phyloP scores from a whole-genome alignment of 2,329 filamentous ascomycete genomes.

The Neopestalotiopsis sp. region DNA sequence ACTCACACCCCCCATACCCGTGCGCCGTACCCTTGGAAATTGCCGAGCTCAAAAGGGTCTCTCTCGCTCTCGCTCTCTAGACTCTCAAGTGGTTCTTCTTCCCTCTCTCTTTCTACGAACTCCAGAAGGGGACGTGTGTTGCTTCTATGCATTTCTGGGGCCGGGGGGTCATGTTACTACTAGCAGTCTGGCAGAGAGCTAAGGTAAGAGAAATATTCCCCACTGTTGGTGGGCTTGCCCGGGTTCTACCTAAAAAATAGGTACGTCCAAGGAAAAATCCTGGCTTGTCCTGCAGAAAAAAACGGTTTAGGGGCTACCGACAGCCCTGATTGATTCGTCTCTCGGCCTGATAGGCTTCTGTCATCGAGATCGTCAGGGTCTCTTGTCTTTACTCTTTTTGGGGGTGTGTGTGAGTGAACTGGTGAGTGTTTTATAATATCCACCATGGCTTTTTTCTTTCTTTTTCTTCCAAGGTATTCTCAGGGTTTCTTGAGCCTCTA shows the following conservation, averaged over 20 bases:
- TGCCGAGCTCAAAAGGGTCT: too few species aligned
- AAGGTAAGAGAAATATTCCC: neutral
- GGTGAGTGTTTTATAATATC: neutral
- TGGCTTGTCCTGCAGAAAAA: neutral
- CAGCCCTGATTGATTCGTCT: neutral
- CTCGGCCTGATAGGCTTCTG: neutral
- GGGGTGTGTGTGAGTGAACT: neutral
- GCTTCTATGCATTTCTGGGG: neutral
- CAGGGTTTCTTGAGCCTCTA: too few species aligned
- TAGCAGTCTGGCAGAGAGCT: too few species aligned
- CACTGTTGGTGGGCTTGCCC: neutral
- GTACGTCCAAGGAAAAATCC: neutral
- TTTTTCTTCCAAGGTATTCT: too few species aligned
- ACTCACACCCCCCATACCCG: too few species aligned
- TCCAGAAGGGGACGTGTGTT: neutral
- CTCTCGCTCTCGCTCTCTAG: too few species aligned
- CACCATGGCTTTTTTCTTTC: too few species aligned
- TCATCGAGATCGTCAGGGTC: constrained; percentile 18
- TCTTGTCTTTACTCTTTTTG: neutral
- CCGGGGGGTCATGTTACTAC: neutral
- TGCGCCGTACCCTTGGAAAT: too few species aligned
- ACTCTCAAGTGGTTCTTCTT: too few species aligned
- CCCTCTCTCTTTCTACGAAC: too few species aligned
- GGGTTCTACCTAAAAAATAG: neutral
- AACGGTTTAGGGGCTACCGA: neutral